These are phyloP conservation scores for Lolium perenne DNA, from an alignment of 176 grass and related monocot genomes.

Conservation along the genomic window DNA sequence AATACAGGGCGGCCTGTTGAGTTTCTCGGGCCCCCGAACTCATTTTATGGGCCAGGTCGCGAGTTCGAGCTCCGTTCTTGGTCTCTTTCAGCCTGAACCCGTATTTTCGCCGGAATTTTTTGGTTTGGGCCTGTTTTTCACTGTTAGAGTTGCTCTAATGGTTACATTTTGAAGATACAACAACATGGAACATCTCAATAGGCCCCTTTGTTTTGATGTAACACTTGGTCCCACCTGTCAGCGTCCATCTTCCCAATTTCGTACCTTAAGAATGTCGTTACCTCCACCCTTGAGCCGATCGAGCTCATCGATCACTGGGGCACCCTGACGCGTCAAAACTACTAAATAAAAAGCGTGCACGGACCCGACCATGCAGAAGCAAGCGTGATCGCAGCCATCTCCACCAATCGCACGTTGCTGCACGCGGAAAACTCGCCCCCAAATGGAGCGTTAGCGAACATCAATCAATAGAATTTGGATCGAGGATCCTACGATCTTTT, in stretches of 20 bases:
- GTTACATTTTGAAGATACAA: too few relatives aligned
- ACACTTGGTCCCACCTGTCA: not conserved
- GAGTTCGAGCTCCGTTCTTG: too few relatives aligned
- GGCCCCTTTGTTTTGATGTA: not conserved
- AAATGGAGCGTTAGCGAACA: conserved; percentile 38
- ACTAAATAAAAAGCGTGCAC: not conserved
- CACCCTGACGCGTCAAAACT: not conserved
- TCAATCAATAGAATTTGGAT: conserved; percentile 23
- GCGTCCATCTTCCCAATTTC: not conserved
- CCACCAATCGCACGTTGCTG: conserved; percentile 28
- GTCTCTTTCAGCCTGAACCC: too few relatives aligned
- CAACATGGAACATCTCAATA: not conserved
- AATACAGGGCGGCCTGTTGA: too few relatives aligned
- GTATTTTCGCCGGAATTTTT: too few relatives aligned
- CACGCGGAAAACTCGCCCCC: conserved; percentile 49
- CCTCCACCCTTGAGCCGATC: not conserved
- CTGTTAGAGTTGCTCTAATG: too few relatives aligned
- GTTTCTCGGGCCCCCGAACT: too few relatives aligned
- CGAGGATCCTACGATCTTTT: conserved; percentile 24
- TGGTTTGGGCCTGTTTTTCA: too few relatives aligned
- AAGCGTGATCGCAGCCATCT: conserved; percentile 19
- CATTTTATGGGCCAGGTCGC: too few relatives aligned
- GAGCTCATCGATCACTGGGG: not conserved
- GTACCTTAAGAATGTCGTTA: conserved; percentile 11
- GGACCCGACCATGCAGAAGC: conserved; percentile 33